Base-by-base conservation (phyloP, 176 grass and related monocot genomes). In the Oryza glumipatula region DNA sequence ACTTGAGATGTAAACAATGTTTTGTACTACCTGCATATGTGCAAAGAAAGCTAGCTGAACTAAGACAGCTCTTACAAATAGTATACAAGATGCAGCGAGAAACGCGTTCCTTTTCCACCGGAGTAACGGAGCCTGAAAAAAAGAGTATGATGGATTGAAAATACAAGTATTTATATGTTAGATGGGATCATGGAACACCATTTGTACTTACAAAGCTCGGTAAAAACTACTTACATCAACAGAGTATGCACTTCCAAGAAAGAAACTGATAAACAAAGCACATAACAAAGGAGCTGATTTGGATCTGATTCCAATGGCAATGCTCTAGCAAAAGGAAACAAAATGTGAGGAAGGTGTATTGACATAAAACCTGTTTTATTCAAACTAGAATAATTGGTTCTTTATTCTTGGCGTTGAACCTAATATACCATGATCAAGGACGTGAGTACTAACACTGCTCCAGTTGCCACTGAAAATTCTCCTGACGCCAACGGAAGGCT, bases 201-300 rank as follows among this genome's bases (percentile, higher is more conserved):
- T 67, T 41, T 17, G 17, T 9, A 73, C 38, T 74, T 36, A 68
- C 32, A 10, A 6, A 54, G 48, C 63, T 51, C 46, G n/a, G 21
- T 14, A 44, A 13, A 5, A 23, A 56, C 60, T 76, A 87, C 89
- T 85, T 85, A 95, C 91, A 74, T 98, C 76, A 69, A 98, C 89
- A 2, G 95, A 98, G 80, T 98, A 98, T 70, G 87, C 91, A 80
- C 82, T 94, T 92, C 96, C 91, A 67, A 98, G 93, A 82, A 98
- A n/a, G 87, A 95, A 98, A 63, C 93, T 93, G 28, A 83, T 44
- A 71, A 93, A 7, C 58, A 93, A 87, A 44, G 93, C 93, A 88
- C 72, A 77, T 4, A 93, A 77, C 65, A 95, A 46, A 38, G 96
- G 91, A 43, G 58, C 35, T 21, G 93, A 98, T 72, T 78, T 33